Evolutionary conservation across 1,284 basidiomycete genomes (phyloP), one percentile per base, ranked within the genome.

Genomic region (Fomitopsis betulina): DNA sequence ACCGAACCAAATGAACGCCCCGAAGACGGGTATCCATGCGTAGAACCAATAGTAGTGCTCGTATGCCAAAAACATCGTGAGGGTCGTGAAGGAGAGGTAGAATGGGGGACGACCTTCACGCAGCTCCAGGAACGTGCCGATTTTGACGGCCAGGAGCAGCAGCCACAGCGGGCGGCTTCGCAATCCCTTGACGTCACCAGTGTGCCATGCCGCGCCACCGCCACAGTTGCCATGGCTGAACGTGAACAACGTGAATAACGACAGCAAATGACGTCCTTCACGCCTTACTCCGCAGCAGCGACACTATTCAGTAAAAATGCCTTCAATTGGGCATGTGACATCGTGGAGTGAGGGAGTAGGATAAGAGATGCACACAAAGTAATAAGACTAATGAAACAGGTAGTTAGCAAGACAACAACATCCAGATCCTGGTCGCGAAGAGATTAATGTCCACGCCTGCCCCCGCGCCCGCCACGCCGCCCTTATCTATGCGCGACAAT

Each of bases 1-100:
- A 84, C 83, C 75, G 62, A 83, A 86, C 88, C 88, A 90, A 33
- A 88, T 76, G 59, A 83, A 75, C 0, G 84, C 76, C 7, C 80
- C 73, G 56, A 85, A 74, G 33, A 84, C 55, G 10, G 88, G 88
- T 56, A 90, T 76, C 79, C 82, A 81, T 55, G 85, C 79, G 71
- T 85, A 85, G 54, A 74, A 69, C 79, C 84, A 86, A 60, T 85
- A 82, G 51, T 75, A 72, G 60, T 75, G 76, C 42, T 71, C 49
- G 54, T 64, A 64, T 15, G 65, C 38, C 8, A 52, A 12, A n/a
- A 38, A 35, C 43, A 52, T 52, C 38, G 21, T 6, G 35, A 13
- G 32, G 10, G 19, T n/a, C 33, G 25, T 17, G 54, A 21, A 32
- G 45, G 19, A 17, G 45, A 23, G 32, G 55, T 23, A 9, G 54